phyloP scores from a whole-genome alignment of 2,329 filamentous ascomycete genomes.

The Allantophomopsis cytisporea region DNA sequence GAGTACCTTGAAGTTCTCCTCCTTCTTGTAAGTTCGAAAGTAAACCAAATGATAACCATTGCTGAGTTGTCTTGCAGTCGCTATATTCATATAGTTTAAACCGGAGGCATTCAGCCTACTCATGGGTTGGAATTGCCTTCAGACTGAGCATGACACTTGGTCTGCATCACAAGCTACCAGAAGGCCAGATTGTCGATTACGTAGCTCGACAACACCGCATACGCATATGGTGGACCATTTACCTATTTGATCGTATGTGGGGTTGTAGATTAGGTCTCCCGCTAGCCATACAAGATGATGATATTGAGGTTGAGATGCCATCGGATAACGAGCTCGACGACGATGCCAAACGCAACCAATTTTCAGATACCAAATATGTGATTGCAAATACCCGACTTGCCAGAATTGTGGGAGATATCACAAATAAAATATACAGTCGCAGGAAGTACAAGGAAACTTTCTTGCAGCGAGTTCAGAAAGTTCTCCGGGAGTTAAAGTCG shows the following conservation, averaged over 20 bases:
- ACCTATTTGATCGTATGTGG: constrained; percentile 31
- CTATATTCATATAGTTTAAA: constrained; percentile 21
- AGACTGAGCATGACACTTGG: constrained; percentile 26
- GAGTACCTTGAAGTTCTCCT: constrained; percentile 27
- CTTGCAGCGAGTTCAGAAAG: constrained; percentile 23
- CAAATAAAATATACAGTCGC: constrained; percentile 3
- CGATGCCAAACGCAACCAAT: constrained; percentile 9
- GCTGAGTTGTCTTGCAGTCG: constrained; percentile 10
- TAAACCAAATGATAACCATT: too few relatives aligned
- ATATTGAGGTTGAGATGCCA: constrained; percentile 26
- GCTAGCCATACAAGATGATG: constrained; percentile 31
- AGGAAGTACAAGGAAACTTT: constrained; percentile 8
- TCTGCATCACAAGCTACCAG: constrained; percentile 25
- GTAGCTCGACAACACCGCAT: constrained; percentile 23
- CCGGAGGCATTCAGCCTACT: constrained; percentile 18
- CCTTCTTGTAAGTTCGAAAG: constrained; percentile 17
- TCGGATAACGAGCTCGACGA: constrained; percentile 18
- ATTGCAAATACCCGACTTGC: constrained; percentile 23
- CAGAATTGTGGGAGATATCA: constrained; percentile 19
- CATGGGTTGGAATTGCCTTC: constrained; percentile 20
- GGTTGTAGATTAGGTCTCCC: constrained; percentile 33
- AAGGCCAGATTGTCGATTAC: constrained; percentile 20
- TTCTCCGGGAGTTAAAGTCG: constrained; percentile 22
- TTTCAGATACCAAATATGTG: constrained; percentile 21
- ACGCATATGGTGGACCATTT: constrained; percentile 28